Evolutionary conservation across 108 stramenopile genomes (phyloP).

Genomic region (Pseudonitzschia multiseries): DNA sequence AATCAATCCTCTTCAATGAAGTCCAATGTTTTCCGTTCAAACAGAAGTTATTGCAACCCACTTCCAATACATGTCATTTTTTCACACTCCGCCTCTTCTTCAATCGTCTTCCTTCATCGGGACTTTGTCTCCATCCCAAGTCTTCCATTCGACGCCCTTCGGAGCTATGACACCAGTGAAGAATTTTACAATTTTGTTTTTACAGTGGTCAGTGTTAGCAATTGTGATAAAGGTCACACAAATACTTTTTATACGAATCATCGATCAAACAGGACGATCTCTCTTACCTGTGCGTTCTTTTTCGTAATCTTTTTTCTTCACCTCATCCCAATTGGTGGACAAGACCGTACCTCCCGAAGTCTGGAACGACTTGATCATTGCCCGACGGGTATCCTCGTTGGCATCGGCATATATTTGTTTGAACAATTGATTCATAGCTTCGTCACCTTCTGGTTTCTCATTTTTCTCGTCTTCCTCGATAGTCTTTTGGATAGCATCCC

Average conservation of each 20-base stretch:
- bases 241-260: too few species aligned
- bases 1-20: too few species aligned
- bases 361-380: constrained; percentile 98
- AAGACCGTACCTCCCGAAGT: constrained; percentile 96
- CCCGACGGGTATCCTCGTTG: constrained; percentile 85
- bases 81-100: not conserved
- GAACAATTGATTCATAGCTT: constrained; percentile 96
- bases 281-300: constrained; percentile 69
- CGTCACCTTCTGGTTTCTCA: constrained; percentile 96
- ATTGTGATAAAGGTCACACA: not conserved
- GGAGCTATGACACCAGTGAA: constrained; percentile 54
- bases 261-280: not conserved
- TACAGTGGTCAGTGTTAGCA: not conserved
- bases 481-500: constrained; percentile 83
- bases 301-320: constrained; percentile 95
- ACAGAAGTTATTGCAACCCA: too few species aligned
- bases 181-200: too few species aligned
- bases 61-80: not conserved
- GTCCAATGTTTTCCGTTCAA: too few species aligned
- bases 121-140: constrained; percentile 52
- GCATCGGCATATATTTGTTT: constrained; percentile 93
- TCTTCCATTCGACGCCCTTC: constrained; percentile 91
- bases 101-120: constrained; percentile 40
- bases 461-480: constrained; percentile 82
- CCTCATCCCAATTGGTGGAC: constrained; percentile 98